A percentile compares a stretch with the other conserved stretches of the same genome.
These are phyloP conservation scores for Cryptosporidium sp. DNA, from an alignment of 169 alveolate species.

Conservation along the genomic window DNA sequence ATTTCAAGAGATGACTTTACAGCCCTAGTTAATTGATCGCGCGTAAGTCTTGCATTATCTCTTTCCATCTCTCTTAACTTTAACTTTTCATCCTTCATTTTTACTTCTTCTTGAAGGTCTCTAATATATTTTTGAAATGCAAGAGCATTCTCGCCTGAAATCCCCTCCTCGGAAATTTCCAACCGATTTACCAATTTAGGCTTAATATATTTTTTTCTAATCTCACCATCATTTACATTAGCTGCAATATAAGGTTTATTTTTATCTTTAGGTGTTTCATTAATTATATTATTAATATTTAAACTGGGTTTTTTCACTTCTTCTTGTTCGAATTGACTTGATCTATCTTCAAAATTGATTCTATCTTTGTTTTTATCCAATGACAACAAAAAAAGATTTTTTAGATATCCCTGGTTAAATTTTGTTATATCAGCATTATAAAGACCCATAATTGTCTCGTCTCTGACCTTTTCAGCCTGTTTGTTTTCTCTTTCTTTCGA, in stretches of 20 bases:
- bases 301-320: neutral
- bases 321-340: neutral
- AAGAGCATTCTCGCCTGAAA: conserved; percentile 75
- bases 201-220: conserved; percentile 20
- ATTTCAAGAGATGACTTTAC: conserved; percentile 63
- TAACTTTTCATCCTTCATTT: conserved; percentile 72
- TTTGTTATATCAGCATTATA: conserved; percentile 7
- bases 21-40: conserved; percentile 71
- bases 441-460: conserved; percentile 26
- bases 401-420: conserved; percentile 21
- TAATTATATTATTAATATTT: neutral
- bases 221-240: neutral
- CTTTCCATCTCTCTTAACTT: conserved; percentile 74
- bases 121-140: conserved; percentile 69
- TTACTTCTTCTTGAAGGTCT: conserved; percentile 70
- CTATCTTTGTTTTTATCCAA: neutral
- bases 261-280: neutral
- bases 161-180: conserved; percentile 58
- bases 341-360: neutral
- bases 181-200: conserved; percentile 60
- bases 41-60: conserved; percentile 71
- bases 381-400: conserved; percentile 36
- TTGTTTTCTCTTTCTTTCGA: conserved; percentile 38
- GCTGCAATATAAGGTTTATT: neutral
- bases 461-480: neutral